Conservation (phyloP, 805 yeast genomes). For the Teunomyces cretensis region DNA sequence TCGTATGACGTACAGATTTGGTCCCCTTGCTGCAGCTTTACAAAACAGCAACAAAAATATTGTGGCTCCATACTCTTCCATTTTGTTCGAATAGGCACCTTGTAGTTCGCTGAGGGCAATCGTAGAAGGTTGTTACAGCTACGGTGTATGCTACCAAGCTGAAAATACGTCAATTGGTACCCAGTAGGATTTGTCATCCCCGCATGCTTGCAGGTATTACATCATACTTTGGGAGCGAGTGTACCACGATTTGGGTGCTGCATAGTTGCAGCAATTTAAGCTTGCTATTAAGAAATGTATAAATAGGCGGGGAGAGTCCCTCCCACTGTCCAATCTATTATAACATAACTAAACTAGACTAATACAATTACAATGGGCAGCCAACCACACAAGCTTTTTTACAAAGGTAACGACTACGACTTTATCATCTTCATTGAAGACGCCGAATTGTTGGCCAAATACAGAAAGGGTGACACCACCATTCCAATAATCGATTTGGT, state of each 20-base stretch:
- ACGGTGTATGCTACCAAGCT: neutral
- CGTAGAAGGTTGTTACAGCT: no score
- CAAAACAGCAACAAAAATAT: neutral
- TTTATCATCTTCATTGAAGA: conserved; percentile 66
- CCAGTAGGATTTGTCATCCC: neutral
- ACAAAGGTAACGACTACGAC: conserved; percentile 64
- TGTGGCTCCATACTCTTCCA: neutral
- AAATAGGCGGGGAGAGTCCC: neutral
- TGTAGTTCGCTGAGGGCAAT: no score
- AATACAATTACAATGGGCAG: conserved; percentile 4
- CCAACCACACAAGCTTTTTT: conserved; percentile 50
- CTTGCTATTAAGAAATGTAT: neutral
- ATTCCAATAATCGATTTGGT: conserved; percentile 63
- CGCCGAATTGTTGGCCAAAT: conserved; percentile 47
- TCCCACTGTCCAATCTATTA: no score
- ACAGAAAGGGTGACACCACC: conserved; percentile 49
- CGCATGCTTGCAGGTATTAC: neutral
- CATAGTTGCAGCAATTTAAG: neutral
- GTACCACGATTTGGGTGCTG: neutral
- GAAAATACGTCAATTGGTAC: neutral
- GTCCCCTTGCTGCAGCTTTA: neutral
- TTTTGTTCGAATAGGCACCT: neutral
- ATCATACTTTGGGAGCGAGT: neutral
- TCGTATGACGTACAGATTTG: neutral
- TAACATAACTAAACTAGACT: neutral